A percentile compares a stretch with the other conserved stretches of the same genome.
phyloP scores from a whole-genome alignment of 371 early-diverging fungal genomes.

The Mortierella sp. region DNA sequence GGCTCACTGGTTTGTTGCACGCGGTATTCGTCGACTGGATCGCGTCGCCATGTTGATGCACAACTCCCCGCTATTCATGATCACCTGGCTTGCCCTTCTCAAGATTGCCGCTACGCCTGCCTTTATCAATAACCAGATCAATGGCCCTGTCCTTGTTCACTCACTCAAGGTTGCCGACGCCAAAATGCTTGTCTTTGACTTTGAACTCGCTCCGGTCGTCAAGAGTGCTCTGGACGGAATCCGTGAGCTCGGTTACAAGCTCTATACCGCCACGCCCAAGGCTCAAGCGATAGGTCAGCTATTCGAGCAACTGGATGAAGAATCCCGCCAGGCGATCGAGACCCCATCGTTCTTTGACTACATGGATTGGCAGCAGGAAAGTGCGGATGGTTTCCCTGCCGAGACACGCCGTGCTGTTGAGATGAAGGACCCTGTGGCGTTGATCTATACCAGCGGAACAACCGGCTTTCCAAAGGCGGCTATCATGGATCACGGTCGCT shows the following conservation, averaged over 20 bases:
- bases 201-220: conserved; percentile 17
- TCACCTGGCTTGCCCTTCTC: conserved; percentile 40
- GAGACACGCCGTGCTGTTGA: conserved; percentile 18
- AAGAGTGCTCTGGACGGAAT: conserved; percentile 26
- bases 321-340: conserved; percentile 9
- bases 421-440: conserved; percentile 22
- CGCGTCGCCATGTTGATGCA: conserved; percentile 47
- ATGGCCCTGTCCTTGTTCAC: conserved; percentile 30
- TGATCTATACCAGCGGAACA: conserved; percentile 47
- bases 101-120: conserved; percentile 31
- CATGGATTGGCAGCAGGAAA: conserved; percentile 23
- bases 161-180: conserved; percentile 38
- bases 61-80: conserved; percentile 38
- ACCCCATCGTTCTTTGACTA: conserved; percentile 24
- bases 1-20: conserved; percentile 43
- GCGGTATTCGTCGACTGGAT: conserved; percentile 27
- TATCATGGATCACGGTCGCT: conserved; percentile 50
- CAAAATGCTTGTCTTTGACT: conserved; percentile 42
- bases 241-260: conserved; percentile 27
- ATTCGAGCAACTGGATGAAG: conserved; percentile 16
- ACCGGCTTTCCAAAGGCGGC: conserved; percentile 47
- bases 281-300: conserved; percentile 26
- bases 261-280: conserved; percentile 38
- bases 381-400: conserved; percentile 19
- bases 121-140: conserved; percentile 48